phyloP scores from a whole-genome alignment of 352 stramenopile species.

The Pythium periplocum region DNA sequence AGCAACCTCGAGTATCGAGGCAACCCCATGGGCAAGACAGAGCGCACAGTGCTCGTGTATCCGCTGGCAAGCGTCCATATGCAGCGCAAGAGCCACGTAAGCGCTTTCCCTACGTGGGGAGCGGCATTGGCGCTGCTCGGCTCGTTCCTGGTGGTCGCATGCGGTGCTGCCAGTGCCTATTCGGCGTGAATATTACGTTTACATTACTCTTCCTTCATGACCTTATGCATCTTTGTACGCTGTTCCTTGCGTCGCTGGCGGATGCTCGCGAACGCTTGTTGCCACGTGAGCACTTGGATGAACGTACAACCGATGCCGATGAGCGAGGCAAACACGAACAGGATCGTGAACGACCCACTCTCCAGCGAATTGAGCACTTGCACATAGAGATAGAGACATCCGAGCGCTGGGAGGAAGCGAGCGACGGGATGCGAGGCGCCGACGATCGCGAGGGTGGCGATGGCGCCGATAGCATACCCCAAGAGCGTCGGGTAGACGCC shows the following conservation, averaged over 20 bases:
- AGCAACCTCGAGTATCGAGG: slow-evolving; percentile 2
- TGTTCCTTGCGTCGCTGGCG: slow-evolving; percentile 14
- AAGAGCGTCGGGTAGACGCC: slow-evolving; percentile 54
- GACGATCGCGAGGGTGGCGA: slow-evolving; percentile 33
- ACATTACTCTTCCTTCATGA: slow-evolving; percentile 27
- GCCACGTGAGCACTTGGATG: slow-evolving; percentile 45
- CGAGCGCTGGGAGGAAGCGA: slow-evolving; percentile 4
- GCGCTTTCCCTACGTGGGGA: neutral
- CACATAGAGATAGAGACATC: slow-evolving; percentile 11
- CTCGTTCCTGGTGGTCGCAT: neutral
- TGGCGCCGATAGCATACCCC: slow-evolving; percentile 43
- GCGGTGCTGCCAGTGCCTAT: neutral
- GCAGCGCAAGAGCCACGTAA: too few relatives aligned
- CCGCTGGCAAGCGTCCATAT: too few relatives aligned
- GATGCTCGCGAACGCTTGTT: slow-evolving; percentile 45
- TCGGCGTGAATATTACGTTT: neutral
- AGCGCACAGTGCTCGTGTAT: too few relatives aligned
- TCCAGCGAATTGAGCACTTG: slow-evolving; percentile 15
- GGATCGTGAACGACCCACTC: slow-evolving; percentile 17
- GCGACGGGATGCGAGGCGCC: slow-evolving; percentile 22
- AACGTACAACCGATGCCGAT: slow-evolving; percentile 52
- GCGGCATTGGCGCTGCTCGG: neutral
- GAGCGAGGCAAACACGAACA: slow-evolving; percentile 34
- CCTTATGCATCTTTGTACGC: slow-evolving; percentile 17
- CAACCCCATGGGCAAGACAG: too few relatives aligned